Conservation (phyloP, 2,329 filamentous ascomycete species). For the Metarhizium rileyi region DNA sequence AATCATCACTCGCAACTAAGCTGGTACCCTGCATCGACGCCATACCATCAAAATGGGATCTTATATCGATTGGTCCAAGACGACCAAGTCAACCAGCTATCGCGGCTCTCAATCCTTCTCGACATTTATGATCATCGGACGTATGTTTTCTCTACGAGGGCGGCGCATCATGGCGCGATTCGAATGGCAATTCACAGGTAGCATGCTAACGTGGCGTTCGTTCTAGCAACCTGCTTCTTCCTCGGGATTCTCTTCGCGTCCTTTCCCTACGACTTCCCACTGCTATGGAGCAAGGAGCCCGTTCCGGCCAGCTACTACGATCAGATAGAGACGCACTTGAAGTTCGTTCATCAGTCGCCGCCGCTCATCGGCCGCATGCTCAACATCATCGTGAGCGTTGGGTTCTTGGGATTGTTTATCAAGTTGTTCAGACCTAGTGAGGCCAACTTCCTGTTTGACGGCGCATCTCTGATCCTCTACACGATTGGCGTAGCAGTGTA, state of each 20-base stretch:
- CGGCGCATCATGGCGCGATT: not conserved
- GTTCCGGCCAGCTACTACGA: conserved; percentile 63
- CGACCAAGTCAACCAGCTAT: conserved; percentile 46
- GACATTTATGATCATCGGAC: conserved; percentile 92
- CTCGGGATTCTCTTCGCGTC: conserved; percentile 93
- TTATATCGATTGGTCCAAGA: conserved; percentile 46
- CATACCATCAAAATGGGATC: conserved; percentile 17
- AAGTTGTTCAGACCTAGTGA: conserved; percentile 94
- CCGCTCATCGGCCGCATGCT: conserved; percentile 88
- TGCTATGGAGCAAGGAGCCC: conserved; percentile 65
- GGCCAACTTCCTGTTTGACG: conserved; percentile 91
- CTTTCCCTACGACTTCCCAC: conserved; percentile 91
- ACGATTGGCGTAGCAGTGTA: conserved; percentile 87
- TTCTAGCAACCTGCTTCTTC: conserved; percentile 83
- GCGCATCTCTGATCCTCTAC: conserved; percentile 71
- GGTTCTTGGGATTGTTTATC: conserved; percentile 77
- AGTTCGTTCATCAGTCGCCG: conserved; percentile 83
- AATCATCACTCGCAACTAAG: not conserved
- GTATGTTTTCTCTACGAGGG: conserved; percentile 48
- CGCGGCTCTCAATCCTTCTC: conserved; percentile 67
- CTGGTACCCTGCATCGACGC: not conserved
- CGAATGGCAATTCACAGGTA: conserved; percentile 4
- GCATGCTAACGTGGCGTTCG: not conserved
- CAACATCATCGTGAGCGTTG: conserved; percentile 83
- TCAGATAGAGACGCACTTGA: conserved; percentile 81